phyloP scores from a whole-genome alignment of 257 asterid genomes.

The Leptodermis oblonga region DNA sequence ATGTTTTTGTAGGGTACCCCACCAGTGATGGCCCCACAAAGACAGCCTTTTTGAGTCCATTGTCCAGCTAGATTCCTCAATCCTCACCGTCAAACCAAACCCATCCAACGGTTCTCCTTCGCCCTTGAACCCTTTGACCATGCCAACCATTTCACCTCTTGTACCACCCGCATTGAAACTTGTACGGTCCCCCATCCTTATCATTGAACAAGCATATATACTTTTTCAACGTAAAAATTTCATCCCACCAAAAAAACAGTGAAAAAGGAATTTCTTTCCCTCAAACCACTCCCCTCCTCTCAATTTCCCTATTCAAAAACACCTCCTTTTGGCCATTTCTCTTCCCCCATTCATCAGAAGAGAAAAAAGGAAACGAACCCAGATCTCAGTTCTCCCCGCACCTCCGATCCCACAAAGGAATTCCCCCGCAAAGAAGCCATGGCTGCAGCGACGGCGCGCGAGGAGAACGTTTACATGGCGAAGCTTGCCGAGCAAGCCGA shows the following conservation, averaged over 20 bases:
- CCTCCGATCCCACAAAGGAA: background rate
- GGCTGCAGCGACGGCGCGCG: conserved; percentile 47
- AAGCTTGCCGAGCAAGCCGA: conserved; percentile 79
- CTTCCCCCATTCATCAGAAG: background rate
- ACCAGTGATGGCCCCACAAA: background rate
- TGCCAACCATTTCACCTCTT: background rate
- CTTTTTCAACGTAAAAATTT: background rate
- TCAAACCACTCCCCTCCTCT: conserved; percentile 15
- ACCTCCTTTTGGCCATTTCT: background rate
- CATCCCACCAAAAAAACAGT: background rate
- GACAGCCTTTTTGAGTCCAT: conserved; percentile 8
- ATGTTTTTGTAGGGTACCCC: background rate
- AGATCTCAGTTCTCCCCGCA: conserved; percentile 21
- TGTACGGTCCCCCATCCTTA: conserved; percentile 3
- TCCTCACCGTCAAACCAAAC: conserved; percentile 6
- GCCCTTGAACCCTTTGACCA: conserved; percentile 5
- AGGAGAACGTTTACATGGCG: conserved; percentile 76
- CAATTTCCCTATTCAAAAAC: conserved; percentile 12
- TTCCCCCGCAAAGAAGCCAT: background rate
- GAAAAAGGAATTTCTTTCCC: conserved; percentile 2
- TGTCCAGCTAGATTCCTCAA: conserved; percentile 18
- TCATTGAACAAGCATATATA: background rate
- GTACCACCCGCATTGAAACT: background rate
- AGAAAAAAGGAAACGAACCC: conserved; percentile 2
- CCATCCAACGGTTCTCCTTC: conserved; percentile 11